phyloP scores from a whole-genome alignment of 495 filamentous ascomycete genomes.

The Daldinia childiae region DNA sequence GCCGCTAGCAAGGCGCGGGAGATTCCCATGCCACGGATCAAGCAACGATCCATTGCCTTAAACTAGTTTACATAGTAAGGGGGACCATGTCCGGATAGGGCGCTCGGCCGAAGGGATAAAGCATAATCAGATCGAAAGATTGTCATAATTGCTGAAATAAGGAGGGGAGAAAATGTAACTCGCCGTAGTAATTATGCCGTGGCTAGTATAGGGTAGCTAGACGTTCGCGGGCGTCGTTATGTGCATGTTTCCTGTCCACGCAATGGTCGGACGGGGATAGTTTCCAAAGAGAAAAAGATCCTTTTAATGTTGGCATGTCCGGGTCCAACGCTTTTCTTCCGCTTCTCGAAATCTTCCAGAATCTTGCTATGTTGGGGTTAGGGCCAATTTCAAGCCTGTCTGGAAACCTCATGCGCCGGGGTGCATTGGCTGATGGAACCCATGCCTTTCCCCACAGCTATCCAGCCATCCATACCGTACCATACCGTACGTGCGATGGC shows the following conservation, averaged over 20 bases:
- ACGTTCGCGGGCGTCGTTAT: background rate
- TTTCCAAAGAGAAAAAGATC: slow-evolving; percentile 16
- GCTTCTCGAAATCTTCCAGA: slow-evolving; percentile 44
- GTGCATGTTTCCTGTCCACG: background rate
- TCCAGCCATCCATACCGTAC: slow-evolving; percentile 23
- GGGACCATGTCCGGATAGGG: slow-evolving; percentile 4
- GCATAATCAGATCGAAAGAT: slow-evolving; percentile 34
- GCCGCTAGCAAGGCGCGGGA: slow-evolving; percentile 43
- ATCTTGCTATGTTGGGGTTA: slow-evolving; percentile 29
- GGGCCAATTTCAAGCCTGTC: slow-evolving; percentile 38
- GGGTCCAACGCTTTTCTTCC: slow-evolving; percentile 12
- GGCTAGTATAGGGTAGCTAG: background rate
- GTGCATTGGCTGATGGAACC: slow-evolving; percentile 34
- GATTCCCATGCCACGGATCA: slow-evolving; percentile 42
- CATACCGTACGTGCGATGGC: slow-evolving; percentile 16
- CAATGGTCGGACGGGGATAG: slow-evolving; percentile 1
- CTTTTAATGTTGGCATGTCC: slow-evolving; percentile 26
- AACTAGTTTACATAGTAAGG: slow-evolving; percentile 6
- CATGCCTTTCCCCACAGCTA: slow-evolving; percentile 34
- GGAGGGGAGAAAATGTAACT: slow-evolving; percentile 21
- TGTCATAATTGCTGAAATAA: slow-evolving; percentile 15
- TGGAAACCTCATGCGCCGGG: slow-evolving; percentile 41
- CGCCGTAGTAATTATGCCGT: slow-evolving; percentile 28
- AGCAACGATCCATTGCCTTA: slow-evolving; percentile 33
- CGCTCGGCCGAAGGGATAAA: slow-evolving; percentile 19